These are phyloP conservation scores for Scheffersomyces titani DNA, from an alignment of 1,139 yeast genomes.

Conservation along the genomic window DNA sequence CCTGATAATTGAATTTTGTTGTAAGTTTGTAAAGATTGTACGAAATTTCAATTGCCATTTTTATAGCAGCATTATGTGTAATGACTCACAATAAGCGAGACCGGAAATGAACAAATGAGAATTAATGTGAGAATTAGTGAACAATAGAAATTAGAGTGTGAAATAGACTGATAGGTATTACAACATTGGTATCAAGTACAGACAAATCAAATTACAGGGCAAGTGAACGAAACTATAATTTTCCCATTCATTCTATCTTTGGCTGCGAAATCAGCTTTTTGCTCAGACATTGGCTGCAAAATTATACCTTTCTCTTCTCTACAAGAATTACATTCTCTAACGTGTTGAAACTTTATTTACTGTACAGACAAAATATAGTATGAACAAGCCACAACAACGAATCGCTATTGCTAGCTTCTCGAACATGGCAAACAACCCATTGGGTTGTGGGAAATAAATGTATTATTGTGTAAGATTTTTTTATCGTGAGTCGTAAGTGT, in stretches of 20 bases:
- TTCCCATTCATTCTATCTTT: background rate
- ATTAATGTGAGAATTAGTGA: too few species aligned
- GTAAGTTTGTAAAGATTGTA: too few species aligned
- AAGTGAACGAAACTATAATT: too few species aligned
- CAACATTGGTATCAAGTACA: too few species aligned
- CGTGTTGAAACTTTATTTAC: background rate
- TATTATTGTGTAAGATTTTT: background rate
- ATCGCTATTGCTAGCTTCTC: background rate
- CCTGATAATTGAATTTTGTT: too few species aligned
- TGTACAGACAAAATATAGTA: background rate
- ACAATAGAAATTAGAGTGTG: too few species aligned
- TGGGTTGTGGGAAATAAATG: background rate
- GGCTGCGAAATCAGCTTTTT: background rate
- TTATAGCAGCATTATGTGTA: too few species aligned
- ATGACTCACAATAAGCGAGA: too few species aligned
- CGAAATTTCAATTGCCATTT: too few species aligned
- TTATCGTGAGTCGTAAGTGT: slow-evolving; percentile 8
- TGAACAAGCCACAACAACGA: background rate
- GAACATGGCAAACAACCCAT: background rate
- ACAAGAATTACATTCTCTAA: background rate
- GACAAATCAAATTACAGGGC: too few species aligned
- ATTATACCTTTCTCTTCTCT: background rate
- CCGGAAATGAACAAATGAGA: too few species aligned
- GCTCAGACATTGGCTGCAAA: background rate
- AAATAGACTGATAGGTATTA: too few species aligned